Evolutionary conservation across 345 rosid species (phyloP).

Genomic region (Populus deltoides): DNA sequence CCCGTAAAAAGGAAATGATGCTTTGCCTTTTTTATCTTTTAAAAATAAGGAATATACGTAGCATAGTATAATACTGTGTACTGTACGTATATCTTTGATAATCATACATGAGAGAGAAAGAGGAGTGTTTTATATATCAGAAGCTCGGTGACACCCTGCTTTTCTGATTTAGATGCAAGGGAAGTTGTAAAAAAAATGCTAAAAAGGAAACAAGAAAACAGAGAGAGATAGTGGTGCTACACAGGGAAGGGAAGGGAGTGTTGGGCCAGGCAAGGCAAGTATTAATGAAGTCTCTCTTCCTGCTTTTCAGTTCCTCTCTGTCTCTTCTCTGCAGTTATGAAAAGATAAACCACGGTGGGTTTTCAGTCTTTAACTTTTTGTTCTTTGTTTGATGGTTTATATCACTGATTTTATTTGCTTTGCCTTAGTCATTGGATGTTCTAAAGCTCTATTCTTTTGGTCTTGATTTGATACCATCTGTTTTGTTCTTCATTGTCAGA

Average conservation of each 20-base stretch:
- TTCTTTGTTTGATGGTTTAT: not conserved
- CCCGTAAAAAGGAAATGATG: not conserved
- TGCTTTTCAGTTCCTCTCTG: conserved; percentile 23
- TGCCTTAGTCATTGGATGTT: not conserved
- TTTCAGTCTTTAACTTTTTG: conserved; percentile 4
- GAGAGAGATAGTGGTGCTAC: not conserved
- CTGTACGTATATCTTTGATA: too few relatives aligned
- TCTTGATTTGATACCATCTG: not conserved
- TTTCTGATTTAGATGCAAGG: conserved; percentile 33
- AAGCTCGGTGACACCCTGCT: conserved; percentile 26
- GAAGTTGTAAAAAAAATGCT: not conserved
- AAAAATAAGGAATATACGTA: too few relatives aligned
- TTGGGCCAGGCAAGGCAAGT: not conserved
- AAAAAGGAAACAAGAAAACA: not conserved
- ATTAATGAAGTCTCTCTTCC: conserved; percentile 20
- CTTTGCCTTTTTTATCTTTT: too few relatives aligned
- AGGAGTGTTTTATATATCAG: conserved; percentile 6
- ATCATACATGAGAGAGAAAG: too few relatives aligned
- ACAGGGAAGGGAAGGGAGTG: not conserved
- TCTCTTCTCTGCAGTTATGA: too few relatives aligned
- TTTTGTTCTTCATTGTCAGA: not conserved
- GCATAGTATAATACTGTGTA: too few relatives aligned
- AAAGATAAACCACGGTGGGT: conserved; percentile 37
- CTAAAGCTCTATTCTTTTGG: not conserved
- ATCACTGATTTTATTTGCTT: not conserved